Evolutionary conservation across 306 rosid genomes (phyloP).

Genomic region (Inga laurina): DNA sequence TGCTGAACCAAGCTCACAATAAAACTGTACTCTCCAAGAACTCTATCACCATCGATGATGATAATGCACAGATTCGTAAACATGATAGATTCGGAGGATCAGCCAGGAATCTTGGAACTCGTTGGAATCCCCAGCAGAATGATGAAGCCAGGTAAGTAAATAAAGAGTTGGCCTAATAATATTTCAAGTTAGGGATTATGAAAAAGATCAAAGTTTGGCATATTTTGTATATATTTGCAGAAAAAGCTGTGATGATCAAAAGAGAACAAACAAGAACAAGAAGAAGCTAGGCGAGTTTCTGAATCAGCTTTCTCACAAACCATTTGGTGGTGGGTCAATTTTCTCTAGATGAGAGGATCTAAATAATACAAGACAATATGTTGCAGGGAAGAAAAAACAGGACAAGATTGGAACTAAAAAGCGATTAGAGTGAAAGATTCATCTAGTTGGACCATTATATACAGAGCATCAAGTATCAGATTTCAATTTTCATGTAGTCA

Average conservation of each 20-base stretch:
- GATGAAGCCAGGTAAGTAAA: slow-evolving; percentile 24
- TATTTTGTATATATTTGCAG: slow-evolving; percentile 23
- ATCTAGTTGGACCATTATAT: neutral
- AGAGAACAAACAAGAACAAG: slow-evolving; percentile 30
- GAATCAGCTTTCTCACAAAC: slow-evolving; percentile 41
- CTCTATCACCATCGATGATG: neutral
- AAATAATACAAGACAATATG: neutral
- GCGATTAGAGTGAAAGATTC: neutral
- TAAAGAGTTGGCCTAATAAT: neutral
- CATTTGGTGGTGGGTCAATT: slow-evolving; percentile 42
- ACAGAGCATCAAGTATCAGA: neutral
- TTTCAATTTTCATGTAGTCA: neutral
- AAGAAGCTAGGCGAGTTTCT: slow-evolving; percentile 25
- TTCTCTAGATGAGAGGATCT: slow-evolving; percentile 48
- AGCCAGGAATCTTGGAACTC: neutral
- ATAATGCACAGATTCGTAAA: slow-evolving; percentile 25
- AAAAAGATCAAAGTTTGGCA: too few species aligned
- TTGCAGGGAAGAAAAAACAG: neutral
- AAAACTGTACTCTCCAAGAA: slow-evolving; percentile 19
- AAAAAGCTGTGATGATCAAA: slow-evolving; percentile 35
- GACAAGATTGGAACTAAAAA: neutral
- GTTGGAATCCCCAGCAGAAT: slow-evolving; percentile 15
- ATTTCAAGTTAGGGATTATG: neutral
- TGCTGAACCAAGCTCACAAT: slow-evolving; percentile 10
- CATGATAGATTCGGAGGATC: slow-evolving; percentile 6